Evolutionary conservation across 768 basidiomycete genomes (phyloP).

Genomic region (Cubamyces sp.): DNA sequence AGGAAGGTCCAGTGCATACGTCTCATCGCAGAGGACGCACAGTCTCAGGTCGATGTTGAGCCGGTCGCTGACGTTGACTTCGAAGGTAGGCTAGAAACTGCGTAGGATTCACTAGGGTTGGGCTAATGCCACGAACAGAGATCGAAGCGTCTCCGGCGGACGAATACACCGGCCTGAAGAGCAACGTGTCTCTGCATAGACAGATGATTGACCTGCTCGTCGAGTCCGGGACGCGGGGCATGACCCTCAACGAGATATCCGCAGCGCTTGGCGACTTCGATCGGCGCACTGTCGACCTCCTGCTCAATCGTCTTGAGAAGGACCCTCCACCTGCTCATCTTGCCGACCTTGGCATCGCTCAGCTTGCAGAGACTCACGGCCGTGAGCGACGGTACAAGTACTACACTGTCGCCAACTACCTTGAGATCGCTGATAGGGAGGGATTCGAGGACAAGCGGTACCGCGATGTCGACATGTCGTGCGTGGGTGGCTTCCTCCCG

Average conservation of each 20-base stretch:
- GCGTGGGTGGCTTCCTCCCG: slow-evolving; percentile 58
- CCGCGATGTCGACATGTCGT: slow-evolving; percentile 49
- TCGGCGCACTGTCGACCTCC: slow-evolving; percentile 80
- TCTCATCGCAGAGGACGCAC: slow-evolving; percentile 49
- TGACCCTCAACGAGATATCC: slow-evolving; percentile 75
- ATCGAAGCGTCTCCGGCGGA: slow-evolving; percentile 2
- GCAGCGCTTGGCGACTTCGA: slow-evolving; percentile 69
- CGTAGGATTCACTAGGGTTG: not conserved
- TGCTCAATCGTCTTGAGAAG: slow-evolving; percentile 71
- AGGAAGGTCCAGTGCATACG: slow-evolving; percentile 69
- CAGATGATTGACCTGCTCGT: slow-evolving; percentile 79
- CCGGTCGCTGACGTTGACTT: slow-evolving; percentile 8
- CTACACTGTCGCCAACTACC: slow-evolving; percentile 75
- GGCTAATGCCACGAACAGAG: slow-evolving; percentile 34
- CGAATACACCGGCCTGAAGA: slow-evolving; percentile 41
- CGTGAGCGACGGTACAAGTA: slow-evolving; percentile 88
- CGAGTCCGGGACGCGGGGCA: slow-evolving; percentile 65
- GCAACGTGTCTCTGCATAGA: slow-evolving; percentile 72
- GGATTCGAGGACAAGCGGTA: slow-evolving; percentile 59
- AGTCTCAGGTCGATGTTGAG: slow-evolving; percentile 9
- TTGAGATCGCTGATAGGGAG: slow-evolving; percentile 62
- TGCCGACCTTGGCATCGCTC: slow-evolving; percentile 67
- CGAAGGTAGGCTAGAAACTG: slow-evolving; percentile 14
- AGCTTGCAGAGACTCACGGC: slow-evolving; percentile 79
- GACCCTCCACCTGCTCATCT: slow-evolving; percentile 71